Evolutionary conservation across 2,329 filamentous ascomycete genomes (phyloP).

Genomic region (Beauveria brongniartii): DNA sequence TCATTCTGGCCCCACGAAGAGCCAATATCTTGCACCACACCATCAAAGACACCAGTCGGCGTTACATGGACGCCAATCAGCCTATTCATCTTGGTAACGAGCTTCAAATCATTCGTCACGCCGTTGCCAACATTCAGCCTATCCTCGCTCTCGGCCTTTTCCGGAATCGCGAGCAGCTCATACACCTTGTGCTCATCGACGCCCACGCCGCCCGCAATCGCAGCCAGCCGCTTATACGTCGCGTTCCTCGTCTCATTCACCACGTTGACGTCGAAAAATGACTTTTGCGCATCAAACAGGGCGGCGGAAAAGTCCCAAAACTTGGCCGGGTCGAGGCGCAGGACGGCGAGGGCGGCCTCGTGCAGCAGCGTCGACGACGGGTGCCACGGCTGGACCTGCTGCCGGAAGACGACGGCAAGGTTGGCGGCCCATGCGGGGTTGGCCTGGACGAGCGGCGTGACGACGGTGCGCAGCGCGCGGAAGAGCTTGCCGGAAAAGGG

Average conservation of each 20-base stretch:
- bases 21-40: constrained; percentile 72
- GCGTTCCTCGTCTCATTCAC: constrained; percentile 78
- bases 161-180: constrained; percentile 57
- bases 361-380: constrained; percentile 73
- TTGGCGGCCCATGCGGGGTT: constrained; percentile 48
- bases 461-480: constrained; percentile 60
- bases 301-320: constrained; percentile 74
- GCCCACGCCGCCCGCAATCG: constrained; percentile 60
- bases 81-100: constrained; percentile 71
- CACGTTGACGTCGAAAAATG: constrained; percentile 78
- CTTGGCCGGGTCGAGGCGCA: constrained; percentile 57
- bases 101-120: constrained; percentile 79
- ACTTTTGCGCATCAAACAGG: constrained; percentile 58
- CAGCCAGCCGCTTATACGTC: constrained; percentile 73
- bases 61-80: constrained; percentile 82
- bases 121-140: constrained; percentile 70
- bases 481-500: constrained; percentile 65
- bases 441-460: constrained; percentile 56
- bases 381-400: constrained; percentile 93
- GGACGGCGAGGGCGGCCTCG: constrained; percentile 77
- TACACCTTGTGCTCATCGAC: constrained; percentile 65
- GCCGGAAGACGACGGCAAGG: constrained; percentile 75
- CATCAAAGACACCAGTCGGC: constrained; percentile 83
- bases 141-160: constrained; percentile 59
- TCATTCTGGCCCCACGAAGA: constrained; percentile 71